Evolutionary conservation across 139 green algal genomes (phyloP), one percentile per base, ranked within the genome.

Genomic region (Astrephomene gubernaculifera): DNA sequence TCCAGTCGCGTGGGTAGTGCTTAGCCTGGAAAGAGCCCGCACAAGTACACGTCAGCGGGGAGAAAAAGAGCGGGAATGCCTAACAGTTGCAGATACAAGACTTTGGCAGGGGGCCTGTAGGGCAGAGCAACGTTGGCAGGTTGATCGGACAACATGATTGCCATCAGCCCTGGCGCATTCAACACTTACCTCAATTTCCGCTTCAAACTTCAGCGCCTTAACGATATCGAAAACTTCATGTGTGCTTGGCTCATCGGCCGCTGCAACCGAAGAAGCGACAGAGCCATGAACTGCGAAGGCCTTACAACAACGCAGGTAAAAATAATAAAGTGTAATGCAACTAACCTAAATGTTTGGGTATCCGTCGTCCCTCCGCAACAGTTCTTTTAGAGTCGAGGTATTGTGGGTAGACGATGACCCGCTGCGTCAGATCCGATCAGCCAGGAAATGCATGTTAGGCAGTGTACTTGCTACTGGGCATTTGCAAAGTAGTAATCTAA

Each of bases 11-110:
- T 27, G 93, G 90, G 81, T 95, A 92, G 36, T 86, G 75, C 71
- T 94, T 95, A 43, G 90, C 82, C 90, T 94, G 78, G 41, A 90
- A n/a, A 57, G 49, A n/a, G n/a, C n/a, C n/a, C n/a, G n/a, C n/a
- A n/a, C n/a, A n/a, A n/a, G n/a, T n/a, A n/a, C n/a, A n/a, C n/a
- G 49, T 17, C 49, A 57, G 36, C 1, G 35, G 39, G 45, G 29
- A 8, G 3, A 61, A 41, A 60, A 17, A 24, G 52, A 65, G 52
- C 25, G 33, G 64, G 31, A 65, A 35, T 45, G n/a, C 38, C 4
- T 12, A 33, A 17, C 17, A n/a, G n/a, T n/a, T n/a, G n/a, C n/a
- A 12, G 8, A 12, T 2, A n/a, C 27, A 69, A 3, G 19, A 8
- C 6, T 29, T n/a, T 22, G 24, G 19, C 61, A 38, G 29, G 27